phyloP scores from a whole-genome alignment of 2,329 filamentous ascomycete species.

The Fusarium pseudograminearum region DNA sequence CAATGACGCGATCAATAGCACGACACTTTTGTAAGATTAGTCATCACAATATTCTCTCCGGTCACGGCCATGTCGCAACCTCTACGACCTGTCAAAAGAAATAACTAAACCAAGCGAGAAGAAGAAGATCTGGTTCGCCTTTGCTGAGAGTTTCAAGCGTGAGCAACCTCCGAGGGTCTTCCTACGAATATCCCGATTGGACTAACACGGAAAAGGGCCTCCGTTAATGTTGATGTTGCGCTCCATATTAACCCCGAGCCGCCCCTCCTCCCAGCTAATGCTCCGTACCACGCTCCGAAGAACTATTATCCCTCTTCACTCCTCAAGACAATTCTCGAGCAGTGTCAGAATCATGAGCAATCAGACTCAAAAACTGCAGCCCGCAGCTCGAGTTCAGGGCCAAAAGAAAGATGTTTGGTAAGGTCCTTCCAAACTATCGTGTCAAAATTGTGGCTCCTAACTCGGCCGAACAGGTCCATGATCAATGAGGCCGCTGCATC shows the following conservation, averaged over 20 bases:
- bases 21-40: conserved; percentile 38
- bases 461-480: conserved; percentile 64
- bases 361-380: conserved; percentile 61
- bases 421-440: conserved; percentile 35
- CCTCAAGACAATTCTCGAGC: conserved; percentile 35
- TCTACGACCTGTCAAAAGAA: conserved; percentile 2
- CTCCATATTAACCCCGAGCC: conserved; percentile 45
- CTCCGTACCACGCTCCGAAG: conserved; percentile 40
- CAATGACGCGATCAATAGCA: conserved; percentile 41
- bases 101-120: conserved; percentile 13
- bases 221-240: conserved; percentile 48
- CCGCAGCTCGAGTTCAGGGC: conserved; percentile 62
- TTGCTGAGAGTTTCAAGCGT: conserved; percentile 7
- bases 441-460: conserved; percentile 12
- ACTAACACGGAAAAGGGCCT: conserved; percentile 23
- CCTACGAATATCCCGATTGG: background rate
- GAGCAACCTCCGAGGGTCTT: background rate
- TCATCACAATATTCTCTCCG: conserved; percentile 35
- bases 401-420: conserved; percentile 67
- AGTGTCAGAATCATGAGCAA: conserved; percentile 54
- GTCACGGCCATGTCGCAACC: conserved; percentile 46
- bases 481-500: conserved; percentile 74
- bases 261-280: conserved; percentile 32
- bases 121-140: conserved; percentile 11
- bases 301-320: conserved; percentile 36